phyloP scores from a whole-genome alignment of 1,284 basidiomycete species.

The Agaricales sp. region DNA sequence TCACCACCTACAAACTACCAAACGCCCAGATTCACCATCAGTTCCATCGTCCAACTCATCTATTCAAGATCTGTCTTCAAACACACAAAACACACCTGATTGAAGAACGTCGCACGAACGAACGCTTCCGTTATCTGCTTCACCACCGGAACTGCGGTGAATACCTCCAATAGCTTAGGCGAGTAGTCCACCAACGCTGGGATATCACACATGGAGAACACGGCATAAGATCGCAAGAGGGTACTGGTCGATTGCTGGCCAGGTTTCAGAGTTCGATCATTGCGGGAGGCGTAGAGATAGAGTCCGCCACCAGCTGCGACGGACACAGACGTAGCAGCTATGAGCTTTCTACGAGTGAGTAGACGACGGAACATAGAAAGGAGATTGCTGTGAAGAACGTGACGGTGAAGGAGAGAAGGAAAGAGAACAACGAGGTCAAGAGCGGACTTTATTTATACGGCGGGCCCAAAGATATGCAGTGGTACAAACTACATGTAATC shows the following conservation, averaged over 20 bases:
- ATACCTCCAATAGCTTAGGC: slow-evolving; percentile 54
- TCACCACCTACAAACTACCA: slow-evolving; percentile 83
- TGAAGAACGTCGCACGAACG: slow-evolving; percentile 80
- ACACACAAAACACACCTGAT: slow-evolving; percentile 41
- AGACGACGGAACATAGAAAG: neutral
- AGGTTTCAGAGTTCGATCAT: neutral
- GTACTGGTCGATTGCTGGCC: slow-evolving; percentile 13
- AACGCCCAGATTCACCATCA: slow-evolving; percentile 3
- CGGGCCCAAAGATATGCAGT: no score
- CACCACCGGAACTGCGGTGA: slow-evolving; percentile 60
- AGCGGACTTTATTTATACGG: no score
- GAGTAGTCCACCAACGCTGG: slow-evolving; percentile 72
- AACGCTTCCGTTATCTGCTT: slow-evolving; percentile 57
- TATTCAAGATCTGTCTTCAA: no score
- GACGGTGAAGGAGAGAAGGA: neutral
- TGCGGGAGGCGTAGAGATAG: neutral
- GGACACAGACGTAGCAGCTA: neutral
- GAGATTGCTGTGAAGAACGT: no score
- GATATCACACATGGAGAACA: slow-evolving; percentile 74
- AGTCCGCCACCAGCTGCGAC: neutral
- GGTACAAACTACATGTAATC: no score
- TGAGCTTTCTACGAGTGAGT: neutral
- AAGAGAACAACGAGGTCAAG: no score
- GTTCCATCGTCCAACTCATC: neutral
- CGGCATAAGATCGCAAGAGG: slow-evolving; percentile 61